These are phyloP conservation scores for Diaporthe sp. DNA, from an alignment of 2,329 filamentous ascomycete species.

Conservation along the genomic window DNA sequence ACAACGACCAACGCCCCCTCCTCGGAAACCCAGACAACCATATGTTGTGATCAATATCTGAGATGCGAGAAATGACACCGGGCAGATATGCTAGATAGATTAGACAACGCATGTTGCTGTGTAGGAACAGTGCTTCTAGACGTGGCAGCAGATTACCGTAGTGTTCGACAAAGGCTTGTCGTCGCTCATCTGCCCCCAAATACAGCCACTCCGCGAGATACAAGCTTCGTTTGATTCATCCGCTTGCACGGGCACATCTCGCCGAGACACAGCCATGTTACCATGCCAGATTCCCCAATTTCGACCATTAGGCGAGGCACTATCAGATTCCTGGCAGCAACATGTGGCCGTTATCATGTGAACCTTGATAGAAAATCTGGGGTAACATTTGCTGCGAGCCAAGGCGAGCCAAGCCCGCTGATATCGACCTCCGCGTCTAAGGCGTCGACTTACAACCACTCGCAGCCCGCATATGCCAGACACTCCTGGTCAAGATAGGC, in stretches of 20 bases:
- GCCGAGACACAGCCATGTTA: neutral
- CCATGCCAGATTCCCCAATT: neutral
- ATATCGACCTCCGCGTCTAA: slow-evolving; percentile 8
- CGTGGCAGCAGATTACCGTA: neutral
- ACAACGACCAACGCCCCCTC: neutral
- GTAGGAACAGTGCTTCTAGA: neutral
- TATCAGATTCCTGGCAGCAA: neutral
- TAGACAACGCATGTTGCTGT: too few relatives aligned
- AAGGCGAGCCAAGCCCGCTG: slow-evolving; percentile 16
- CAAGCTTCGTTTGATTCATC: neutral
- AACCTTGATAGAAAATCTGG: slow-evolving; percentile 29
- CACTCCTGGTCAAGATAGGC: slow-evolving; percentile 7
- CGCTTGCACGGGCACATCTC: neutral
- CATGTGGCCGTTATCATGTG: slow-evolving; percentile 4
- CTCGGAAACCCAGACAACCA: neutral
- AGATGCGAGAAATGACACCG: neutral
- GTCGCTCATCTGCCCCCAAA: neutral
- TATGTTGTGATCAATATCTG: neutral
- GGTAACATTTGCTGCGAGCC: slow-evolving; percentile 22
- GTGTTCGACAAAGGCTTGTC: neutral
- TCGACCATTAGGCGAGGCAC: neutral
- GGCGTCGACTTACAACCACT: neutral
- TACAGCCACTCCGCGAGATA: neutral
- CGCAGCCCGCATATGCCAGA: slow-evolving; percentile 9
- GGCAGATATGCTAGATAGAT: neutral